A percentile compares a stretch with the other conserved stretches of the same genome.
Evolutionary conservation across 163 green algal species (phyloP).

Genomic region (Picocystis sp.): DNA sequence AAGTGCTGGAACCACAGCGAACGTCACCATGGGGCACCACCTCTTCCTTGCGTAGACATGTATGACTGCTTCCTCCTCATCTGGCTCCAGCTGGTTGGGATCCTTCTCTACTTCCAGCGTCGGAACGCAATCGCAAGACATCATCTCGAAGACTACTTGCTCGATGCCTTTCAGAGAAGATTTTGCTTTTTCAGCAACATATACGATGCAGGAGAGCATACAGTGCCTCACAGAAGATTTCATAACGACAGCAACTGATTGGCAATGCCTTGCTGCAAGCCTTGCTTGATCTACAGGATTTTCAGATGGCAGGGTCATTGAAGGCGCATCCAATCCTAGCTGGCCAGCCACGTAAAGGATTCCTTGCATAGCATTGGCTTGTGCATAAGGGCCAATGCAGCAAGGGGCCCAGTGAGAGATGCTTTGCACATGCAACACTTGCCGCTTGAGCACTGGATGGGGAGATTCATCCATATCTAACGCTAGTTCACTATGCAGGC

Average conservation of each 20-base stretch:
- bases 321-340: constrained; percentile 52
- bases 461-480: too few relatives aligned
- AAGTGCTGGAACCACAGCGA: constrained; percentile 10
- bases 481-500: too few relatives aligned
- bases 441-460: constrained; percentile 2
- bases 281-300: constrained; percentile 14
- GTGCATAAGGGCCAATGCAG: constrained; percentile 94
- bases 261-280: constrained; percentile 30
- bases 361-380: constrained; percentile 18
- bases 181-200: constrained; percentile 13
- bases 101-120: too few relatives aligned
- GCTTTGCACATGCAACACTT: constrained; percentile 87
- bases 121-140: too few relatives aligned
- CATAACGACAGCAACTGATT: constrained; percentile 49
- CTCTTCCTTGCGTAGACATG: too few relatives aligned
- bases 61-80: too few relatives aligned
- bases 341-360: constrained; percentile 51
- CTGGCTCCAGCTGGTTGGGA: too few relatives aligned
- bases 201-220: constrained; percentile 36
- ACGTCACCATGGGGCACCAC: too few relatives aligned
- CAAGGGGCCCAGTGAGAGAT: constrained; percentile 78
- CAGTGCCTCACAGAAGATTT: constrained; percentile 22
- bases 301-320: constrained; percentile 39
- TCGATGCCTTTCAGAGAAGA: too few relatives aligned
- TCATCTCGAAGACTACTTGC: too few relatives aligned